Evolutionary conservation across 805 yeast species (phyloP).

Genomic region (Metschnikowia cubensis): DNA sequence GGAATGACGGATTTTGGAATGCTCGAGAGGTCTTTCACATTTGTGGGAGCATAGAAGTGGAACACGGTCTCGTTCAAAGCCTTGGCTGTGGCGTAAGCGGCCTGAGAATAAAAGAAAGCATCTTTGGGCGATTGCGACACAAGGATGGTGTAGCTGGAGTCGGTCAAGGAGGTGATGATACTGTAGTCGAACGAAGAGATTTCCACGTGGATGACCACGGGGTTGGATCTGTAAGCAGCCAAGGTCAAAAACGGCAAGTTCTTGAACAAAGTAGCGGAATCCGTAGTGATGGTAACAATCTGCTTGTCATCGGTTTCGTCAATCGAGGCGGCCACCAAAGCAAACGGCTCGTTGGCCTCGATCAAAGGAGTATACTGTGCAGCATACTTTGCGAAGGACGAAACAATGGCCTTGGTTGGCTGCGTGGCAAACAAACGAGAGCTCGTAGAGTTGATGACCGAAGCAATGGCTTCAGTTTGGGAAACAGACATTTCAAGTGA

Average conservation of each 20-base stretch:
- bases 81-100: conserved; percentile 56
- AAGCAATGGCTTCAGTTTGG: conserved; percentile 18
- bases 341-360: conserved; percentile 52
- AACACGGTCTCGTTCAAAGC: conserved; percentile 54
- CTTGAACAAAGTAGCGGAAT: conserved; percentile 50
- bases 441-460: conserved; percentile 22
- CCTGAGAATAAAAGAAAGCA: conserved; percentile 49
- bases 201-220: conserved; percentile 60
- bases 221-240: conserved; percentile 30
- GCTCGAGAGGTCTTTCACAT: conserved; percentile 12
- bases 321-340: conserved; percentile 35
- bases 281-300: conserved; percentile 44
- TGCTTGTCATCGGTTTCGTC: conserved; percentile 11
- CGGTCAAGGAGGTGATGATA: conserved; percentile 67
- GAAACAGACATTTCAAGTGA: conserved; percentile 6
- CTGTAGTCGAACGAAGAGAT: conserved; percentile 62
- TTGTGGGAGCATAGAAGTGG: conserved; percentile 56
- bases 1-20: background rate
- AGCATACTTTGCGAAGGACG: conserved; percentile 27
- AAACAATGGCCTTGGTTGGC: conserved; percentile 41
- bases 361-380: conserved; percentile 28
- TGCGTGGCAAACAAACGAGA: conserved; percentile 43
- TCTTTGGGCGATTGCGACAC: conserved; percentile 62
- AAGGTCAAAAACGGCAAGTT: conserved; percentile 56
- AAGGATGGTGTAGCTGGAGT: conserved; percentile 58